A percentile compares a stretch with the other conserved stretches of the same genome.
Conservation (phyloP, 2,329 filamentous ascomycete species). For the Ilyonectria destructans region DNA sequence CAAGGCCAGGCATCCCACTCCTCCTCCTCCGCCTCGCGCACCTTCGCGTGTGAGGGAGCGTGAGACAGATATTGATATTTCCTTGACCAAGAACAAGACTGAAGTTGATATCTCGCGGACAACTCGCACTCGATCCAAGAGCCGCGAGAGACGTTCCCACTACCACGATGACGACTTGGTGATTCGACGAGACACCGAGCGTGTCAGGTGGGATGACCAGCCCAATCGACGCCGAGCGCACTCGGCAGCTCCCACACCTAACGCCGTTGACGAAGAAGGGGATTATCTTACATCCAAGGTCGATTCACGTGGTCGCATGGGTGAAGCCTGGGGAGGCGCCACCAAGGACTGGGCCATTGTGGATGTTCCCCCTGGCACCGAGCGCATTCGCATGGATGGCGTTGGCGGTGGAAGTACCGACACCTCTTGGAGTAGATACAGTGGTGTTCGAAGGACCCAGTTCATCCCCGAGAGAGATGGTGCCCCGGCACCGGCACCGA, state of each 20-base stretch:
- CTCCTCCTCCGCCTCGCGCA: conserved; percentile 66
- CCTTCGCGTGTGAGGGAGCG: conserved; percentile 63
- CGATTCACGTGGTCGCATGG: conserved; percentile 75
- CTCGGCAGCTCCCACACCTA: conserved; percentile 62
- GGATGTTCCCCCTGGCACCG: conserved; percentile 87
- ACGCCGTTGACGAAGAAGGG: conserved; percentile 71
- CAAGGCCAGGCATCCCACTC: conserved; percentile 60
- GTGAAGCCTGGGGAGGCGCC: conserved; percentile 82
- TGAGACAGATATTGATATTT: conserved; percentile 76
- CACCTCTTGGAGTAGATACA: conserved; percentile 85
- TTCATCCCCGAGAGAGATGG: conserved; percentile 80
- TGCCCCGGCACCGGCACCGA: conserved; percentile 42
- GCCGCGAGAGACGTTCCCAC: conserved; percentile 59
- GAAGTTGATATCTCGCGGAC: conserved; percentile 71
- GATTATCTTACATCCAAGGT: conserved; percentile 73
- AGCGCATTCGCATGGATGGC: conserved; percentile 87
- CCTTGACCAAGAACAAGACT: conserved; percentile 68
- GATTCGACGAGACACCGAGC: conserved; percentile 71
- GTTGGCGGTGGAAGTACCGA: conserved; percentile 83
- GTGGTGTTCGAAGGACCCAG: conserved; percentile 81
- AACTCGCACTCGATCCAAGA: conserved; percentile 55
- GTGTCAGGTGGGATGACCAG: conserved; percentile 62
- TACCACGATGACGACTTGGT: conserved; percentile 77
- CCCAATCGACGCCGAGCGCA: conserved; percentile 66
- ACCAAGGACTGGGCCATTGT: conserved; percentile 87